These are phyloP conservation scores for Sugiyamaella valdiviana DNA, from an alignment of 805 yeast species.

Conservation along the genomic window DNA sequence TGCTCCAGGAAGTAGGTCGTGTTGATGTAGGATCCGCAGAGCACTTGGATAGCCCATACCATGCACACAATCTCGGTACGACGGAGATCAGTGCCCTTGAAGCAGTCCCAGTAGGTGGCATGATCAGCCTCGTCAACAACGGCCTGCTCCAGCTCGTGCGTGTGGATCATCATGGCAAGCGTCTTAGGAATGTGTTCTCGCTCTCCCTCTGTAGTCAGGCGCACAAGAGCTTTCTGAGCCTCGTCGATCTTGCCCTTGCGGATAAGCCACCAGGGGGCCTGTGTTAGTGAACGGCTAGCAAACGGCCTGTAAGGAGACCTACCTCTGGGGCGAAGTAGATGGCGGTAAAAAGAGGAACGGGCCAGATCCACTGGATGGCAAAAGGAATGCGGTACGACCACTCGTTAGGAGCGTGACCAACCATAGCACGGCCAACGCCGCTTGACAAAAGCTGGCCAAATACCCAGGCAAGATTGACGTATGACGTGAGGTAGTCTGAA, in stretches of 20 bases:
- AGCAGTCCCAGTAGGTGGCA: slow-evolving; percentile 35
- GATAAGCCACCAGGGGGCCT: slow-evolving; percentile 50
- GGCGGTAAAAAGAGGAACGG: slow-evolving; percentile 39
- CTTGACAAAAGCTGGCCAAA: slow-evolving; percentile 52
- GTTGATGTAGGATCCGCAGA: slow-evolving; percentile 36
- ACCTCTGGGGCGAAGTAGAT: slow-evolving; percentile 41
- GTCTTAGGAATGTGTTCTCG: slow-evolving; percentile 26
- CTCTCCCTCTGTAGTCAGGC: slow-evolving; percentile 25
- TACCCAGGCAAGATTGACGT: slow-evolving; percentile 48
- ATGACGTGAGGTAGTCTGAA: slow-evolving; percentile 41
- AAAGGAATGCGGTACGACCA: slow-evolving; percentile 48
- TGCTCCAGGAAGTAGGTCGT: slow-evolving; percentile 43
- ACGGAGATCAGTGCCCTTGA: slow-evolving; percentile 42
- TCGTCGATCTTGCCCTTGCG: slow-evolving; percentile 36
- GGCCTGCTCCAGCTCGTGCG: slow-evolving; percentile 33
- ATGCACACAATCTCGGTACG: slow-evolving; percentile 45
- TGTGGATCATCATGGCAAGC: slow-evolving; percentile 41
- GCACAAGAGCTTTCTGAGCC: slow-evolving; percentile 37
- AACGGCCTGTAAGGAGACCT: background rate
- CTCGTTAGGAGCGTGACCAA: slow-evolving; percentile 21
- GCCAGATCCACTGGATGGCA: slow-evolving; percentile 57
- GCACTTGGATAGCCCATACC: slow-evolving; percentile 42
- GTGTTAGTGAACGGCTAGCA: background rate
- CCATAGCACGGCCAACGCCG: slow-evolving; percentile 42
- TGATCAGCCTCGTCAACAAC: background rate